Conservation (phyloP, 164 flowering plant genomes). For the Chimonanthus praecox region DNA sequence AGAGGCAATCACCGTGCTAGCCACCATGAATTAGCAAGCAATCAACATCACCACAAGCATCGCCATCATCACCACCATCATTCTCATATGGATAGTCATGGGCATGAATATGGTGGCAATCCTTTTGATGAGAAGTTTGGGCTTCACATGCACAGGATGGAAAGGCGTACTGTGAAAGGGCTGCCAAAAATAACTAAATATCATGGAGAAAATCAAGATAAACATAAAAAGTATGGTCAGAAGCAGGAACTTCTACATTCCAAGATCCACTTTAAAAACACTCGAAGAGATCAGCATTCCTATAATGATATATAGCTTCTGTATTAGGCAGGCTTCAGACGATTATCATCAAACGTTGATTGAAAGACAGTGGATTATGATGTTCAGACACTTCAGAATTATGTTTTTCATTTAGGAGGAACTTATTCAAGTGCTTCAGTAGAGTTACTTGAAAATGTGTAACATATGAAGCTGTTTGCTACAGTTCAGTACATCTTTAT, state of each 20-base stretch:
- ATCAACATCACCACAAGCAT: slow-evolving; percentile 22
- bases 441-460: no score
- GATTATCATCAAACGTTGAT: no score
- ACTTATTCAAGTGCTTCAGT: no score
- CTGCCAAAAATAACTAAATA: slow-evolving; percentile 1
- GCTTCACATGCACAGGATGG: slow-evolving; percentile 25
- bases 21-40: neutral
- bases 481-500: no score
- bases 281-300: neutral
- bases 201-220: slow-evolving; percentile 14
- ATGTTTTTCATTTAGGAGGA: no score
- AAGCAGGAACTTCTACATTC: neutral
- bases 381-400: no score
- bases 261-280: neutral
- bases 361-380: no score
- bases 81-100: slow-evolving; percentile 48
- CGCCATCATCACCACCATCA: slow-evolving; percentile 37
- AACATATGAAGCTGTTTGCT: no score
- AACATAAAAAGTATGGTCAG: slow-evolving; percentile 2
- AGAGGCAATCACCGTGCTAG: slow-evolving; percentile 20
- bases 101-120: slow-evolving; percentile 28
- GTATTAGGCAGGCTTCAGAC: no score
- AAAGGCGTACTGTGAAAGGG: slow-evolving; percentile 16
- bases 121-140: slow-evolving; percentile 23
- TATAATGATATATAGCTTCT: no score